Base-by-base conservation (phyloP, 2,329 filamentous ascomycete genomes). In the Xylaria sp. region DNA sequence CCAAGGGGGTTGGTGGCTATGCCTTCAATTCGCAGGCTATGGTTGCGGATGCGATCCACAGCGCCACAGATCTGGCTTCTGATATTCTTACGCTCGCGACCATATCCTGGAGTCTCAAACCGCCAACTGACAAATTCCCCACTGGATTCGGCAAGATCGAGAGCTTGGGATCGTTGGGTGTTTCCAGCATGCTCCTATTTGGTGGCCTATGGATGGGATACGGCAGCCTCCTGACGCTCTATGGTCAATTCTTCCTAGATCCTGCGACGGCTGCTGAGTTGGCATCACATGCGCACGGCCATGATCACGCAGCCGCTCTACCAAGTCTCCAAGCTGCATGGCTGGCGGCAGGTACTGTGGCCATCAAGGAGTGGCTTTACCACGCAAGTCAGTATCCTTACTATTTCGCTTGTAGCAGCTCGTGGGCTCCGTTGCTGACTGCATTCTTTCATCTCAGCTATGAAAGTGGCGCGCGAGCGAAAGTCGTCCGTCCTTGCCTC, bases 131-230 rank as follows among this genome's bases (percentile, higher is more conserved):
- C 64, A 88, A 88, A 50, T 99, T 97, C 78, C 96, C 96, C 1
- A 89, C 90, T 76, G 96, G 96, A 1, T 99, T 97, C 79, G 96
- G 96, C 78, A 99, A 99, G 84, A 89, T 99, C n/a, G 96, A 99
- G 84, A 97, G 94, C 76, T 83, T 99, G 78, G 96, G 96, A 23
- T 96, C 94, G 25, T 84, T 99, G 68, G 96, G 95, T 18, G 96
- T 99, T 41, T 98, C 94, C 74, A 91, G 94, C 72, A 92, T 99
- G 82, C 85, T 99, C 75, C 87, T 99, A 1, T 89, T 91, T 57
- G 96, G 96, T 71, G 96, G 96, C 60, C 83, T 97, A 71, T 94
- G 97, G 80, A 98, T 99, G 92, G 94, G 94, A 72, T 89, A 92
- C 82, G 91, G 92, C 81, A 92, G 91, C 76, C 85, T 89, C 65